These are phyloP conservation scores for Ilex aquifolium DNA, from an alignment of 257 asterid species.

Conservation along the genomic window DNA sequence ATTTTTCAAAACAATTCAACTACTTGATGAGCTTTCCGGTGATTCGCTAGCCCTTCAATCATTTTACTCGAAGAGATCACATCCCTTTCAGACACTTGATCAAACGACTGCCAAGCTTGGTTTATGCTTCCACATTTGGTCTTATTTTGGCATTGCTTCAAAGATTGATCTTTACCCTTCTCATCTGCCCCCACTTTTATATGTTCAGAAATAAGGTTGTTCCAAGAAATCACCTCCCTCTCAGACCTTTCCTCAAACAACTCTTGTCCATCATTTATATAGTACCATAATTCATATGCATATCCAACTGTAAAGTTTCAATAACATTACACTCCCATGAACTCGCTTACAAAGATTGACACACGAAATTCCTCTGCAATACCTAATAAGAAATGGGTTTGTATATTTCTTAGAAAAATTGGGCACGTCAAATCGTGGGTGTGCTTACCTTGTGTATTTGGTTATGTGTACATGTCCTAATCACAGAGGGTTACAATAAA, in stretches of 20 bases:
- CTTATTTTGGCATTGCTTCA: conserved; percentile 46
- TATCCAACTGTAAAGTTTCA: conserved; percentile 46
- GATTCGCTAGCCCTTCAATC: conserved; percentile 70
- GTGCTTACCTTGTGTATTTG: too few relatives aligned
- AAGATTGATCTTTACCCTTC: conserved; percentile 50
- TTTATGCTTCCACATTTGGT: conserved; percentile 58
- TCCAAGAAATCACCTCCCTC: conserved; percentile 75
- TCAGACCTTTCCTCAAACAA: conserved; percentile 66
- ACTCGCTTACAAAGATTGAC: too few relatives aligned
- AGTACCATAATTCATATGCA: conserved; percentile 61
- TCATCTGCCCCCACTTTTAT: conserved; percentile 45
- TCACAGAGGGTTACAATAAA: too few relatives aligned
- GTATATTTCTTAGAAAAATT: too few relatives aligned
- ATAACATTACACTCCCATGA: conserved; percentile 12
- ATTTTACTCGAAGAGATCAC: conserved; percentile 75
- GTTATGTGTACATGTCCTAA: too few relatives aligned
- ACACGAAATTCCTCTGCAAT: too few relatives aligned
- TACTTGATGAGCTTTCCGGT: conserved; percentile 67
- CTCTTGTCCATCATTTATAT: conserved; percentile 36
- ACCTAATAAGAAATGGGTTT: too few relatives aligned
- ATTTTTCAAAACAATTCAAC: conserved; percentile 44
- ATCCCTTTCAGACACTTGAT: conserved; percentile 39
- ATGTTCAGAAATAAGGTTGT: conserved; percentile 55
- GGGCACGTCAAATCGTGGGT: too few relatives aligned
- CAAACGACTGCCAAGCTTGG: conserved; percentile 55